Evolutionary conservation across 345 rosid species (phyloP).

Genomic region (Euphorbia lathyris): DNA sequence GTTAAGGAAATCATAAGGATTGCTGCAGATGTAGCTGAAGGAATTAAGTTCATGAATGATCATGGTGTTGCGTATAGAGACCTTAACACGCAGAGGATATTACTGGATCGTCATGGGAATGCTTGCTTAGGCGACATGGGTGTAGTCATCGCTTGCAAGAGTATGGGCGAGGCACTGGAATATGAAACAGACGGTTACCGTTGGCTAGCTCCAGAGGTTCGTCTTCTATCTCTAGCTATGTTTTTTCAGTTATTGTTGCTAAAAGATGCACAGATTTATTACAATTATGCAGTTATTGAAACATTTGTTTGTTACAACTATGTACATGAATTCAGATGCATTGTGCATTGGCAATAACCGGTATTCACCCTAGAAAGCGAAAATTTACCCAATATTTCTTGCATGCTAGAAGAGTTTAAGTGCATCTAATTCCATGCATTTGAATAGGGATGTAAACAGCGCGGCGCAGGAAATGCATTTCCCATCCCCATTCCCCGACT

Average conservation of each 20-base stretch:
- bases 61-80: constrained; percentile 79
- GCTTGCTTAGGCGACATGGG: constrained; percentile 94
- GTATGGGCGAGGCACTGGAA: constrained; percentile 73
- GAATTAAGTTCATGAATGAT: constrained; percentile 78
- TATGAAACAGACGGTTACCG: constrained; percentile 98
- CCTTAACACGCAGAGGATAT: constrained; percentile 73
- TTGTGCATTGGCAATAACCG: neutral
- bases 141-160: constrained; percentile 82
- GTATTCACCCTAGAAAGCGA: neutral
- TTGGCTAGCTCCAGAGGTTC: constrained; percentile 98
- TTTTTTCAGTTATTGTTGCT: constrained; percentile 5
- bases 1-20: constrained; percentile 69
- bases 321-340: neutral
- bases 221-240: constrained; percentile 29
- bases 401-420: neutral
- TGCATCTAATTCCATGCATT: no score
- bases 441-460: no score
- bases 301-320: neutral
- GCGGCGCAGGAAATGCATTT: no score
- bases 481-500: no score
- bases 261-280: constrained; percentile 6
- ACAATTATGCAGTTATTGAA: neutral
- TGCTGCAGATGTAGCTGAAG: constrained; percentile 76
- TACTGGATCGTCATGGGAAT: constrained; percentile 74
- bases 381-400: neutral